Conservation (phyloP, 1,139 yeast genomes). For the Sugiyamaella castrensis region DNA sequence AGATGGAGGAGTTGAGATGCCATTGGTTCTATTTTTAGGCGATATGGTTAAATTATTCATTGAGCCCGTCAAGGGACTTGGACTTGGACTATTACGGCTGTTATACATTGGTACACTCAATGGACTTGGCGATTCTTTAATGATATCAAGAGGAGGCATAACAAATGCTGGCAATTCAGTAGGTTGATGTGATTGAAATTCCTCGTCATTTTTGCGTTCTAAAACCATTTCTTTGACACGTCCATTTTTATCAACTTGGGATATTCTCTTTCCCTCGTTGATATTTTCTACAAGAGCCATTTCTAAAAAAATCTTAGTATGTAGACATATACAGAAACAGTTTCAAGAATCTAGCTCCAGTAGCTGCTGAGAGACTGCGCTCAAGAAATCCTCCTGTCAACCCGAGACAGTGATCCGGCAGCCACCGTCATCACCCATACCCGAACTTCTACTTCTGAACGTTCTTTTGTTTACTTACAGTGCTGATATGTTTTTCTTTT, state of each 20-base stretch:
- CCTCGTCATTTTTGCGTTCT: neutral
- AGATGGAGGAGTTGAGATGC: constrained; percentile 19
- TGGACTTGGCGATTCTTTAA: constrained; percentile 3
- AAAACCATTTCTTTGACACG: neutral
- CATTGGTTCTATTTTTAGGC: no score
- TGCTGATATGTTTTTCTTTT: no score
- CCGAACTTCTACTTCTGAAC: no score
- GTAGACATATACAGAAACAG: no score
- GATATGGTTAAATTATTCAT: neutral
- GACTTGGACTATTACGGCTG: neutral
- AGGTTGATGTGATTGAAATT: neutral
- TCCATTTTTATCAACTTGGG: neutral
- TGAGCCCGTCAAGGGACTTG: constrained; percentile 3
- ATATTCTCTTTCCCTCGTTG: neutral
- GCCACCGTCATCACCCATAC: no score
- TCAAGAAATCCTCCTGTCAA: no score
- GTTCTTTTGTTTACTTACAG: no score
- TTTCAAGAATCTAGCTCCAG: no score
- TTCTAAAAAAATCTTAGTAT: neutral
- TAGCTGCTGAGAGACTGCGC: no score
- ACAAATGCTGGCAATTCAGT: neutral
- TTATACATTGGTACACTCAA: no score
- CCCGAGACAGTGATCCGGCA: no score
- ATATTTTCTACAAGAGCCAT: neutral
- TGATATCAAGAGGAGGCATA: neutral